phyloP scores from a whole-genome alignment of 2,329 filamentous ascomycete genomes.

The Didymella pinodella region DNA sequence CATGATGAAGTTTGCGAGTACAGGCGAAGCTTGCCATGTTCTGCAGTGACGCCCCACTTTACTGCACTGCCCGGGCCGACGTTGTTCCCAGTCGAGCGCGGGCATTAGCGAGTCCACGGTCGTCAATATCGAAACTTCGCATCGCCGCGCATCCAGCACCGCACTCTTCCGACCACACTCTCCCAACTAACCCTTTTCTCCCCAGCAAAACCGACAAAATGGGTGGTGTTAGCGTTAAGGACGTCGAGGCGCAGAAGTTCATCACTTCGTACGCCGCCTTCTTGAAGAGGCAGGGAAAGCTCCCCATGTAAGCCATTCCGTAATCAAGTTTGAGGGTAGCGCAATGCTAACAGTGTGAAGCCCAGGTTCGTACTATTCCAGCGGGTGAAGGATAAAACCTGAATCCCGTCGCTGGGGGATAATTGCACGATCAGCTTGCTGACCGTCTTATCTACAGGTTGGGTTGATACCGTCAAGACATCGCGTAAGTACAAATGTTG shows the following conservation, averaged over 20 bases:
- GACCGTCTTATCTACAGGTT: constrained; percentile 71
- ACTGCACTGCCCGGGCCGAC: constrained; percentile 25
- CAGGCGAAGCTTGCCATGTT: neutral
- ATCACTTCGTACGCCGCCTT: constrained; percentile 85
- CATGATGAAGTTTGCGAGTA: neutral
- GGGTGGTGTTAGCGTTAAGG: constrained; percentile 82
- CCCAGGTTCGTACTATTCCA: constrained; percentile 71
- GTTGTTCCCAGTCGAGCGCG: constrained; percentile 15
- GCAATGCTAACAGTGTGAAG: constrained; percentile 33
- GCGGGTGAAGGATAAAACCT: constrained; percentile 55
- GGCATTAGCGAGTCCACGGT: constrained; percentile 34
- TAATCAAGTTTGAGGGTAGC: neutral
- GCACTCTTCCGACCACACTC: constrained; percentile 25
- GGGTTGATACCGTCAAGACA: constrained; percentile 99
- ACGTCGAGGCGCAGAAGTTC: constrained; percentile 91
- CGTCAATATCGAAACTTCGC: constrained; percentile 20
- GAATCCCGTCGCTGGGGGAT: constrained; percentile 64
- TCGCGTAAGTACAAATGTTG: constrained; percentile 57
- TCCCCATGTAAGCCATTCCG: constrained; percentile 66
- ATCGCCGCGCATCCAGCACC: neutral
- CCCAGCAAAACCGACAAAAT: constrained; percentile 69
- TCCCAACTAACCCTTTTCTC: constrained; percentile 27
- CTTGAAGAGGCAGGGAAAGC: constrained; percentile 94
- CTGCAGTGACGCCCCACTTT: constrained; percentile 4
- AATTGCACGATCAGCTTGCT: constrained; percentile 51